These are phyloP conservation scores for Suillus ampliporus DNA, from an alignment of 768 basidiomycete species.

Conservation along the genomic window DNA sequence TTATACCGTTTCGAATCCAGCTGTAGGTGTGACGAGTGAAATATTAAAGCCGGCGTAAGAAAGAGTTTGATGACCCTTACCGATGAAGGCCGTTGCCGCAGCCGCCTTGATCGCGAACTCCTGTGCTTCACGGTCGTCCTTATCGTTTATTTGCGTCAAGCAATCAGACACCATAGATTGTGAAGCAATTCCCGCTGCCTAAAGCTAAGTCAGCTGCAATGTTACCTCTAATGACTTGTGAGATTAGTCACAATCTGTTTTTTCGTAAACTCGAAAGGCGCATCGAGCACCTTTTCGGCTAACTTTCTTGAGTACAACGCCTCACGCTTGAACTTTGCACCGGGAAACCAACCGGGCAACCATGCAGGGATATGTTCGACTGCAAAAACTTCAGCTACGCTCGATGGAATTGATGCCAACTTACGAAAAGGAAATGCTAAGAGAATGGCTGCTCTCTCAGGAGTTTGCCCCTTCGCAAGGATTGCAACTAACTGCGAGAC, in stretches of 20 bases:
- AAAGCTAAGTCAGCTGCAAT: neutral
- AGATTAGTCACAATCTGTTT: slow-evolving; percentile 9
- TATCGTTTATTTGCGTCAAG: slow-evolving; percentile 11
- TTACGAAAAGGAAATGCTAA: slow-evolving; percentile 26
- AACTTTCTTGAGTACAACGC: slow-evolving; percentile 17
- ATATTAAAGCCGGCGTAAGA: neutral
- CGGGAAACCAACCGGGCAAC: slow-evolving; percentile 27
- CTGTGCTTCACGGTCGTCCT: slow-evolving; percentile 7
- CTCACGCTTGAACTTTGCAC: slow-evolving; percentile 17
- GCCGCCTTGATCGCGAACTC: slow-evolving; percentile 27
- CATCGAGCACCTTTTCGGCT: slow-evolving; percentile 19
- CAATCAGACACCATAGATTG: slow-evolving; percentile 29
- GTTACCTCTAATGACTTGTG: neutral
- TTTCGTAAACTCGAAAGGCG: slow-evolving; percentile 31
- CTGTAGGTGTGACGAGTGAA: neutral
- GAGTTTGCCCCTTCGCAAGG: slow-evolving; percentile 17
- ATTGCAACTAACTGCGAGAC: slow-evolving; percentile 20
- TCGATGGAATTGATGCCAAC: slow-evolving; percentile 7
- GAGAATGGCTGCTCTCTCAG: slow-evolving; percentile 26
- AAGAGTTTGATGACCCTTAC: slow-evolving; percentile 15
- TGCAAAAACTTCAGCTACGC: slow-evolving; percentile 5
- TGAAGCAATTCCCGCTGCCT: slow-evolving; percentile 28
- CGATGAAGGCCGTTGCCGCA: slow-evolving; percentile 26
- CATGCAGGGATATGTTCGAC: slow-evolving; percentile 26
- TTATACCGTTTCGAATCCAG: neutral